Evolutionary conservation across 495 filamentous ascomycete genomes (phyloP), one percentile per base, ranked within the genome.

Genomic region (Trichoderma virens): DNA sequence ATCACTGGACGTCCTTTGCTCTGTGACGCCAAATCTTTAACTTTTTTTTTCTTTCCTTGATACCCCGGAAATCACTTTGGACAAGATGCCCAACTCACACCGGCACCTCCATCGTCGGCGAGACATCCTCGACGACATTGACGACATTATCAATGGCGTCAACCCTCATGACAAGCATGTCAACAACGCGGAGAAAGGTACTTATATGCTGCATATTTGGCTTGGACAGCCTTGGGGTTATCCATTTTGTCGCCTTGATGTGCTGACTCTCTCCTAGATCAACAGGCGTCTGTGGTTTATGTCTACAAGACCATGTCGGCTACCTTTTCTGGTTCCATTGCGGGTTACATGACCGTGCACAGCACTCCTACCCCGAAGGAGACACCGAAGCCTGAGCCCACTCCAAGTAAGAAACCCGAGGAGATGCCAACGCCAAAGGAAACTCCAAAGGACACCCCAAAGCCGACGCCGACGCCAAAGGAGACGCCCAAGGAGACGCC

Each of bases 261-360:
- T 56, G 25, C 51, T 56, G 20, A 56, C 51, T 56, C 13, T 30
- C 51, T 30, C 3, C 27, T 13, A 56, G 51, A 27, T n/a, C n/a
- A n/a, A 5, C 23, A 56, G 25, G 27, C 67, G 64, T 83, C 80
- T 1, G 68, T 81, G 61, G 73, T 77, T 3, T 74, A 76, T 38
- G 80, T 87, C 14, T 85, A 85, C 70, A 71, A 81, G 61, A 88
- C 86, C 11, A 75, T 82, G 51, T 63, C 76, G 6, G 69, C 78
- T 34, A 86, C 83, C 25, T 88, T 86, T 60, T 72, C 76, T 35
- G 85, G 85, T 16, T 75, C 79, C 1, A 72, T 85, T 54, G 85
- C 71, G 54, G 85, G 85, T 45, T 86, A 81, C 65, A 73, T 78
- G 54, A 87, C 86, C 8, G 43, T 78, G 13, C 25, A 51, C 1